phyloP scores from a whole-genome alignment of 2,329 filamentous ascomycete genomes.

The Pestalotiopsis sp. region DNA sequence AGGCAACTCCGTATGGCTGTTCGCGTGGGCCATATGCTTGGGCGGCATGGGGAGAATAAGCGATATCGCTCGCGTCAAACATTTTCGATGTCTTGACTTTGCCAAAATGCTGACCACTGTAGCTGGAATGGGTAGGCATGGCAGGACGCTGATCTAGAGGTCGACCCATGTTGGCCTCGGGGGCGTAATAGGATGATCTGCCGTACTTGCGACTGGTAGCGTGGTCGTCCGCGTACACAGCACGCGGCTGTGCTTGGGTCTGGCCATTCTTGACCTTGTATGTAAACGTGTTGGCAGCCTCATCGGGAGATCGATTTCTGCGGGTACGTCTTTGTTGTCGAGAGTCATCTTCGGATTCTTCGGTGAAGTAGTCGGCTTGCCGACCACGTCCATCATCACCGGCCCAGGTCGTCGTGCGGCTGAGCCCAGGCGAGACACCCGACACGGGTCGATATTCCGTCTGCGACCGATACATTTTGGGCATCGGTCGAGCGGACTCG shows the following conservation, averaged over 20 bases:
- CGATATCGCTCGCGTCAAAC: conserved; percentile 2
- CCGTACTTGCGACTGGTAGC: neutral
- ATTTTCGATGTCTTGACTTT: conserved; percentile 14
- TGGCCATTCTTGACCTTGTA: conserved; percentile 14
- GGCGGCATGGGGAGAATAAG: neutral
- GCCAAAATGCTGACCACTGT: neutral
- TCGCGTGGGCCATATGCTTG: neutral
- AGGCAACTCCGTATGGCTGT: neutral
- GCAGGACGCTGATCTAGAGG: conserved; percentile 9
- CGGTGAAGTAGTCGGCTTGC: conserved; percentile 4
- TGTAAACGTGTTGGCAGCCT: conserved; percentile 8
- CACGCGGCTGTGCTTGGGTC: neutral
- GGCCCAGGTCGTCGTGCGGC: conserved; percentile 11
- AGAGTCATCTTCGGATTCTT: conserved; percentile 15
- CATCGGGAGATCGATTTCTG: conserved; percentile 14
- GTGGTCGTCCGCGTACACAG: neutral
- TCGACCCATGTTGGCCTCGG: conserved; percentile 10
- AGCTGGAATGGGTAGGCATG: conserved; percentile 5
- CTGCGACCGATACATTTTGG: conserved; percentile 9
- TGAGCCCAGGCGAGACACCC: conserved; percentile 2
- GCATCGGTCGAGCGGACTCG: conserved; percentile 8
- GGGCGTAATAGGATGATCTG: neutral
- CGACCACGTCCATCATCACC: conserved; percentile 12
- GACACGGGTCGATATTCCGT: conserved; percentile 16
- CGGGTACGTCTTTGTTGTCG: conserved; percentile 1